Base-by-base conservation (phyloP, 768 basidiomycete genomes). In the Cystobasidium tubakii region DNA sequence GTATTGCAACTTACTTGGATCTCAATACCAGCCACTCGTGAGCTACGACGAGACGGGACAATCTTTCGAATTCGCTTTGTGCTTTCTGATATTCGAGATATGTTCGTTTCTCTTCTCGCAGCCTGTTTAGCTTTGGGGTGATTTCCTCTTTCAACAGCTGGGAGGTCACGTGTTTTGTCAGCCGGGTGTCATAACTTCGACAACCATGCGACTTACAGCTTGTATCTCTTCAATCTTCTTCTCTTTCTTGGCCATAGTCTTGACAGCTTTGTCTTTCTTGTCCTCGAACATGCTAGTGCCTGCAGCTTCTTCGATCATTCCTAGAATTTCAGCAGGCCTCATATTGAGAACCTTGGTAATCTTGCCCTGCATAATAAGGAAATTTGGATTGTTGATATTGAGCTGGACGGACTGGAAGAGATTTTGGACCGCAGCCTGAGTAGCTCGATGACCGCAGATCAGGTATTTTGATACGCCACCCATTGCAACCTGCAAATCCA, bases 221-320 rank as follows among this genome's bases (percentile, higher is more conserved):
- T 86, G 88, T 79, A 96, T 88, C 82, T 98, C 94, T 73, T 90
- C 88, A 17, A 98, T 89, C 74, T 90, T 88, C 82, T 95, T 97
- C 77, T 98, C 92, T 83, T 98, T 98, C 85, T 95, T 97, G 29
- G 85, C 85, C 89, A 99, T 99, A 0, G 91, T 96, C 82, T 90
- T 92, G 79, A 89, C 86, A 7, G 95, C 94, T 81, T 96, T 96
- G 80, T 96, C 93, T 80, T 98, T 99, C 21, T 91, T 87, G 67
- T 98, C 95, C 81, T 99, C 96, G 79, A 97, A 99, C 96, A 98
- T 98, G 31, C 92, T 88, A 33, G 96, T 99, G 6, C 96, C 96
- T 0, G 94, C 92, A 0, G 96, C 96, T 81, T 99, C 96, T 81
- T 98, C 96, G 1, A 98, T 91, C 90, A 99, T 95, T 0, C 93